phyloP scores from a whole-genome alignment of 805 yeast genomes.

The Wickerhamiella parazyma region DNA sequence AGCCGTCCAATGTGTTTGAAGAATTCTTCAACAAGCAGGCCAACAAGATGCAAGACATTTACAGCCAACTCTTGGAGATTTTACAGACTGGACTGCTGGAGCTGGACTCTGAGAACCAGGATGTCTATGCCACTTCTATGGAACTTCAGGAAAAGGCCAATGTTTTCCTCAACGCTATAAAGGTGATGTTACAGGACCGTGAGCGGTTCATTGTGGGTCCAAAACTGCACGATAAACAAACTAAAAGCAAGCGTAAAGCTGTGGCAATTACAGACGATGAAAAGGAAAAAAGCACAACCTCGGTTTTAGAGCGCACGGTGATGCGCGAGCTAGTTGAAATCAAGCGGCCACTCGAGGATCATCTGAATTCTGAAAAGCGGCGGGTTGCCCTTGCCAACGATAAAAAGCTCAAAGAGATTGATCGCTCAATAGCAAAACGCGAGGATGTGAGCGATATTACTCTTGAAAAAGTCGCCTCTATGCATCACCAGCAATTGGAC shows the following conservation, averaged over 20 bases:
- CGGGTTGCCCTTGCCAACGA: conserved; percentile 2
- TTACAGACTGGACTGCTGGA: conserved; percentile 15
- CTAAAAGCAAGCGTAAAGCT: not conserved
- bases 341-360: not conserved
- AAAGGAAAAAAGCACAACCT: not conserved
- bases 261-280: not conserved
- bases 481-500: conserved; percentile 10
- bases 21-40: conserved; percentile 12
- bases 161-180: conserved; percentile 24
- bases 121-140: conserved; percentile 64
- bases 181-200: conserved; percentile 29
- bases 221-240: not conserved
- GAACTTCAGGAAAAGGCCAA: conserved; percentile 57
- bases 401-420: not conserved
- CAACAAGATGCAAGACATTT: conserved; percentile 8
- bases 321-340: conserved; percentile 11
- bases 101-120: conserved; percentile 35
- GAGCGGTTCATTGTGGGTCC: conserved; percentile 30
- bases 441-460: not conserved
- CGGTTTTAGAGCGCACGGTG: conserved; percentile 6
- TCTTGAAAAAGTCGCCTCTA: not conserved
- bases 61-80: conserved; percentile 8
- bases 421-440: not conserved
- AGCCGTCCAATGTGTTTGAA: conserved; percentile 7
- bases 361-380: not conserved